Conservation (phyloP, 2,329 filamentous ascomycete genomes). For the Stenocarpella maydis region DNA sequence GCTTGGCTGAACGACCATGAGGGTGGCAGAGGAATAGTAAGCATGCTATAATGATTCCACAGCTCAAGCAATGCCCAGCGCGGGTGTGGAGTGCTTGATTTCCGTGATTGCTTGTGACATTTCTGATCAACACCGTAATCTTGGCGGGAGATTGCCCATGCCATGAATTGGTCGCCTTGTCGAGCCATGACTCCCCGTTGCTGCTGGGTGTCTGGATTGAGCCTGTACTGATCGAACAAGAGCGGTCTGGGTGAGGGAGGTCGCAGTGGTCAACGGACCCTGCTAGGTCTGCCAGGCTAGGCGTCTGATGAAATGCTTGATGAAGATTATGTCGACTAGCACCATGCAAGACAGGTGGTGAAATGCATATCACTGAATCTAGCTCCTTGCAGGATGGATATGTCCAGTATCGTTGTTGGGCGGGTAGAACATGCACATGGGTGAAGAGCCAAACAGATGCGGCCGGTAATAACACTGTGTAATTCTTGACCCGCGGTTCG, state of each 20-base stretch:
- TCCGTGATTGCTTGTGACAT: constrained; percentile 20
- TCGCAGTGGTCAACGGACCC: constrained; percentile 12
- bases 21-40: background rate
- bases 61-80: background rate
- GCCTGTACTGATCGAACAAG: constrained; percentile 15
- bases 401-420: background rate
- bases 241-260: constrained; percentile 30
- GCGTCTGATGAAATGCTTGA: constrained; percentile 10
- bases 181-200: constrained; percentile 4
- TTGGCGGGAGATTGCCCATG: constrained; percentile 26
- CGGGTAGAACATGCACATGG: constrained; percentile 1
- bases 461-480: background rate
- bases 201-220: constrained; percentile 6
- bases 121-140: constrained; percentile 20
- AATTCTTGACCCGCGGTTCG: background rate
- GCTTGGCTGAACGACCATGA: constrained; percentile 11
- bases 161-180: constrained; percentile 9
- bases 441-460: background rate
- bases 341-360: constrained; percentile 27
- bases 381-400: background rate
- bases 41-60: constrained; percentile 21
- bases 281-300: constrained; percentile 8
- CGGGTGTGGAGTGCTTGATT: constrained; percentile 16
- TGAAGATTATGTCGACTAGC: constrained; percentile 19
- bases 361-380: constrained; percentile 1